phyloP scores from a whole-genome alignment of 2,329 filamentous ascomycete genomes.

The Pseudogymnoascus destructans region DNA sequence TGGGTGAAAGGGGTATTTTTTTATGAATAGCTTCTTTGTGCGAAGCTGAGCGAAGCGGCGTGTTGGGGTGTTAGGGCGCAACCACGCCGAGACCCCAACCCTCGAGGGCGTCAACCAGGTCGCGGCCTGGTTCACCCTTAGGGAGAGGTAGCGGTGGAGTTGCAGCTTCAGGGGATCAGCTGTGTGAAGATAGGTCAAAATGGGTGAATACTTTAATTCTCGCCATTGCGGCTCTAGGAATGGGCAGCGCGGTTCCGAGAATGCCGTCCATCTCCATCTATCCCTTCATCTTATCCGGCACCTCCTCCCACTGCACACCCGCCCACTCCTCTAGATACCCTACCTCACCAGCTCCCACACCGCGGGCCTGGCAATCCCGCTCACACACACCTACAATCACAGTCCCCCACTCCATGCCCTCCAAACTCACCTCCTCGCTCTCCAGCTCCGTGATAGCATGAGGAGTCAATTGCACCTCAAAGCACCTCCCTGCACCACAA shows the following conservation, averaged over 20 bases:
- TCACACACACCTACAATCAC: constrained; percentile 77
- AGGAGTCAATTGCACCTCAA: constrained; percentile 86
- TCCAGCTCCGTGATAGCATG: constrained; percentile 84
- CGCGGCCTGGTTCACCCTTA: too few species aligned
- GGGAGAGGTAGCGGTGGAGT: too few species aligned
- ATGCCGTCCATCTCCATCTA: neutral
- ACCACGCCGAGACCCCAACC: neutral
- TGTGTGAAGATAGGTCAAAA: neutral
- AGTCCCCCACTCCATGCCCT: constrained; percentile 98
- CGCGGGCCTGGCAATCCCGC: constrained; percentile 56
- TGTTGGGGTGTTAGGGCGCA: neutral
- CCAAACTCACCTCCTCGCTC: constrained; percentile 52
- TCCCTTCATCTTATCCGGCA: constrained; percentile 20
- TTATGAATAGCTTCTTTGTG: neutral
- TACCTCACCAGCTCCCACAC: constrained; percentile 45
- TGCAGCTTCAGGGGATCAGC: neutral
- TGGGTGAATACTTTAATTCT: neutral
- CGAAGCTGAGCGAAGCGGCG: neutral
- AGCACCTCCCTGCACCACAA: constrained; percentile 64
- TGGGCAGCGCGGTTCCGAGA: neutral
- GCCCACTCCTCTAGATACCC: constrained; percentile 90
- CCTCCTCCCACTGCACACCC: constrained; percentile 96
- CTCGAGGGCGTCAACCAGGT: neutral
- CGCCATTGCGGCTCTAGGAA: neutral
- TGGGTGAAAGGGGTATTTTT: neutral